A percentile compares a stretch with the other conserved stretches of the same genome.
Conservation (phyloP, 306 rosid species). For the Canavalia gladiata region DNA sequence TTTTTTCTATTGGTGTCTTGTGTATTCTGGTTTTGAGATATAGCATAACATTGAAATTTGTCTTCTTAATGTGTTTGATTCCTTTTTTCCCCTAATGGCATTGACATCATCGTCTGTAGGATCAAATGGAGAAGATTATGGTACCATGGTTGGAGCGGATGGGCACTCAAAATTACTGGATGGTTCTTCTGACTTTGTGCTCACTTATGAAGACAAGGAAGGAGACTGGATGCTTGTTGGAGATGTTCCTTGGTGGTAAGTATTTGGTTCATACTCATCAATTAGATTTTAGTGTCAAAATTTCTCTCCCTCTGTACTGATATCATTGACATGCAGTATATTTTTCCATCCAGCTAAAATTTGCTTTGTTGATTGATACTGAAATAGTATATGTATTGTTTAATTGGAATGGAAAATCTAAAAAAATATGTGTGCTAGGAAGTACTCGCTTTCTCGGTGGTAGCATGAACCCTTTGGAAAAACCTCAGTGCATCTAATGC, state of each 20-base stretch:
- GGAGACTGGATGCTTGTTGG: slow-evolving; percentile 98
- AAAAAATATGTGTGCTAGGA: neutral
- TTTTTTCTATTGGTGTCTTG: neutral
- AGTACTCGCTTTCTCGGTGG: neutral
- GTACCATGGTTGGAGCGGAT: slow-evolving; percentile 36
- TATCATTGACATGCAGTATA: neutral
- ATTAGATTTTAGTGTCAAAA: neutral
- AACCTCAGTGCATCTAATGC: neutral
- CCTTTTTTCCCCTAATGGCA: slow-evolving; percentile 6
- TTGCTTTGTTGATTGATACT: slow-evolving; percentile 3
- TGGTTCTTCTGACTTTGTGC: slow-evolving; percentile 73
- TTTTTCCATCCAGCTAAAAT: slow-evolving; percentile 8
- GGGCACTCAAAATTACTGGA: slow-evolving; percentile 62
- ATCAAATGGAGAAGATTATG: slow-evolving; percentile 53
- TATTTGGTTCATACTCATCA: slow-evolving; percentile 26
- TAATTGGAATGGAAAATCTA: neutral
- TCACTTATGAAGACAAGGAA: slow-evolving; percentile 84
- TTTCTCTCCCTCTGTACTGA: neutral
- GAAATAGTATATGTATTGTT: neutral
- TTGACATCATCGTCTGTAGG: slow-evolving; percentile 48
- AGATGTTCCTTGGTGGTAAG: slow-evolving; percentile 94
- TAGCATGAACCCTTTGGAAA: neutral
- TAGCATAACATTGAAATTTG: slow-evolving; percentile 7
- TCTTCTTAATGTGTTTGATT: neutral
- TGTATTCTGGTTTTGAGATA: neutral